phyloP scores from a whole-genome alignment of 108 stramenopile genomes.

The Discostella stelligeroides region DNA sequence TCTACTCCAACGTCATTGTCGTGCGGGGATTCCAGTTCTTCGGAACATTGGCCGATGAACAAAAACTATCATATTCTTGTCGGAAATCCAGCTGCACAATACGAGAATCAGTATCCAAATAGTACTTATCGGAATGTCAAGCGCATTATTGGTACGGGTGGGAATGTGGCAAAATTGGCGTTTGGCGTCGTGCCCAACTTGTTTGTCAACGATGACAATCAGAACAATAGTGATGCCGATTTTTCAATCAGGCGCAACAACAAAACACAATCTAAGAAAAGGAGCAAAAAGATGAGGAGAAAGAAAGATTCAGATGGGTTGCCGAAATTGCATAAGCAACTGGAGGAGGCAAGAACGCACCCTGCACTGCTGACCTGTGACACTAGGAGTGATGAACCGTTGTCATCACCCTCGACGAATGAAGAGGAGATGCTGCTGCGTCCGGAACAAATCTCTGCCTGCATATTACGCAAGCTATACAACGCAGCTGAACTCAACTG shows the following conservation, averaged over 20 bases:
- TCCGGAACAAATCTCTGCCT: constrained; percentile 82
- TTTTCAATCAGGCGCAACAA: constrained; percentile 6
- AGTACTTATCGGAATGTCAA: constrained; percentile 82
- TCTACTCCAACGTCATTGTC: neutral
- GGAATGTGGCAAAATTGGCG: constrained; percentile 46
- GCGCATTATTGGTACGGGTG: constrained; percentile 80
- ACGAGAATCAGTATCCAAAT: constrained; percentile 44
- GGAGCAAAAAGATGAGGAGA: constrained; percentile 42
- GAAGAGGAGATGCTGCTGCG: constrained; percentile 27
- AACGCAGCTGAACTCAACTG: constrained; percentile 49
- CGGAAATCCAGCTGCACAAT: constrained; percentile 55
- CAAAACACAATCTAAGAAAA: constrained; percentile 10
- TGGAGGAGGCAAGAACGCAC: constrained; percentile 63
- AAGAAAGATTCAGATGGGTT: constrained; percentile 46
- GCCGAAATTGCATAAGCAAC: constrained; percentile 53
- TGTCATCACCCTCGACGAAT: neutral
- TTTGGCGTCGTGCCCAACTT: constrained; percentile 77
- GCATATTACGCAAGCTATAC: constrained; percentile 68
- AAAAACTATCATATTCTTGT: constrained; percentile 36
- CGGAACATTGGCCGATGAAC: constrained; percentile 8
- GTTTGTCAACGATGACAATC: constrained; percentile 2
- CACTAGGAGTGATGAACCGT: neutral
- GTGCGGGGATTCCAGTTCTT: neutral
- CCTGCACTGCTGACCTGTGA: constrained; percentile 60
- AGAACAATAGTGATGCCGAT: constrained; percentile 2